Evolutionary conservation across 2,329 filamentous ascomycete species (phyloP).

Genomic region (Trichoderma semiorbis): DNA sequence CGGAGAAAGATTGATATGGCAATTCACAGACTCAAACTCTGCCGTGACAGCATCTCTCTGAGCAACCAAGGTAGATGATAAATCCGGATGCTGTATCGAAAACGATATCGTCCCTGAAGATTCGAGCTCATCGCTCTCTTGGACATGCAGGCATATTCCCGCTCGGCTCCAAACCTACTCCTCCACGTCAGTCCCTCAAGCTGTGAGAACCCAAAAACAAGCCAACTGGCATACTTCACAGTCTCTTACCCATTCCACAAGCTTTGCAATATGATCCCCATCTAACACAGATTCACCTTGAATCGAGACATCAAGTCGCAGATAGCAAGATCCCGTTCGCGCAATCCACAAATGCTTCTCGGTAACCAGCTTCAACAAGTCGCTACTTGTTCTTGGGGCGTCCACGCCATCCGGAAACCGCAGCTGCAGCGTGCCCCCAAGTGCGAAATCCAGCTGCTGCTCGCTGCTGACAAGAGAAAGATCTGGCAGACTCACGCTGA

Average conservation of each 20-base stretch:
- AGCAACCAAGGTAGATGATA: conserved; percentile 30
- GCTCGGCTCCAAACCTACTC: conserved; percentile 33
- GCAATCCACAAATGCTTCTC: conserved; percentile 33
- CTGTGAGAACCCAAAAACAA: fast-evolving
- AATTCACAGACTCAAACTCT: conserved; percentile 28
- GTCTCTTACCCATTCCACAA: conserved; percentile 23
- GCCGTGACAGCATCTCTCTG: conserved; percentile 27
- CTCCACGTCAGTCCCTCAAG: not conserved
- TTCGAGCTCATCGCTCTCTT: conserved; percentile 5
- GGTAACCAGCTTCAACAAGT: conserved; percentile 25
- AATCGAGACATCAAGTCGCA: conserved; percentile 28
- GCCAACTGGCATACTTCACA: conserved; percentile 27
- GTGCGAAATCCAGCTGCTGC: conserved; percentile 25
- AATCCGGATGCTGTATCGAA: conserved; percentile 36
- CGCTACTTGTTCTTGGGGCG: conserved; percentile 20
- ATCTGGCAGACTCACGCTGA: conserved; percentile 26
- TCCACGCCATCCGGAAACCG: conserved; percentile 22
- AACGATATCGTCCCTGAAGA: conserved; percentile 28
- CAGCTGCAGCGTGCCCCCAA: conserved; percentile 29
- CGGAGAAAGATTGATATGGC: conserved; percentile 26
- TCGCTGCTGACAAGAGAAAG: conserved; percentile 24
- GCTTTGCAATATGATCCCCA: not conserved
- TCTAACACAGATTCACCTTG: conserved; percentile 23
- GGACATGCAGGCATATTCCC: conserved; percentile 28
- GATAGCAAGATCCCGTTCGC: conserved; percentile 29